These are phyloP conservation scores for Angophora floribunda DNA, from an alignment of 345 rosid genomes.

Conservation along the genomic window DNA sequence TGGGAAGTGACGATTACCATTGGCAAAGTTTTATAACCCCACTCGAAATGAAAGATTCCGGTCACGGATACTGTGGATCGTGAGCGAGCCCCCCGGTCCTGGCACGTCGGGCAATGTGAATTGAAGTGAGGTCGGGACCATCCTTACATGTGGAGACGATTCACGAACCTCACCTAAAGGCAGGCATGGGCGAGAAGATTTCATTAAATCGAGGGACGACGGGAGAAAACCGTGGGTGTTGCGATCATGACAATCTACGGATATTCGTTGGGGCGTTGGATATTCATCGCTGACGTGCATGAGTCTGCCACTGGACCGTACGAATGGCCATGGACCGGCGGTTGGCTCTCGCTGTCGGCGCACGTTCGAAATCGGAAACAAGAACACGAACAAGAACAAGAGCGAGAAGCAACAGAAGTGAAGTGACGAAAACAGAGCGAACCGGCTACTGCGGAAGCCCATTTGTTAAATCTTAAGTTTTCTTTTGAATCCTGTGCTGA, in stretches of 20 bases:
- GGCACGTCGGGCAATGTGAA: not conserved
- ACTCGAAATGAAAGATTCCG: not conserved
- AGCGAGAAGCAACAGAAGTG: not conserved
- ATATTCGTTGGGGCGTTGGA: not conserved
- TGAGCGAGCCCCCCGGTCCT: not conserved
- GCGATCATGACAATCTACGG: not conserved
- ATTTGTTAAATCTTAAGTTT: not conserved
- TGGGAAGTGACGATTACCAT: too few species aligned
- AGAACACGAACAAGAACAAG: not conserved
- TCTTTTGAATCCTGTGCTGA: not conserved
- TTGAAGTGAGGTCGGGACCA: not conserved
- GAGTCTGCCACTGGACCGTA: not conserved
- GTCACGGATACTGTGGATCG: not conserved
- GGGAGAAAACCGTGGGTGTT: not conserved
- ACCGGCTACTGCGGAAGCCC: not conserved
- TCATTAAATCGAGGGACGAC: not conserved
- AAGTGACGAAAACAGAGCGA: not conserved
- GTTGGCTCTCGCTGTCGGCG: not conserved
- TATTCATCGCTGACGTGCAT: not conserved
- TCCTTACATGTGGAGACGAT: too few species aligned
- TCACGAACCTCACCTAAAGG: not conserved
- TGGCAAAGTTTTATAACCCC: too few species aligned
- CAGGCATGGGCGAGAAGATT: not conserved
- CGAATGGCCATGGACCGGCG: not conserved
- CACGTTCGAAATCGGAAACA: not conserved